These are phyloP conservation scores for Magnaporthiopsis poae DNA, from an alignment of 2,329 filamentous ascomycete genomes.

Conservation along the genomic window DNA sequence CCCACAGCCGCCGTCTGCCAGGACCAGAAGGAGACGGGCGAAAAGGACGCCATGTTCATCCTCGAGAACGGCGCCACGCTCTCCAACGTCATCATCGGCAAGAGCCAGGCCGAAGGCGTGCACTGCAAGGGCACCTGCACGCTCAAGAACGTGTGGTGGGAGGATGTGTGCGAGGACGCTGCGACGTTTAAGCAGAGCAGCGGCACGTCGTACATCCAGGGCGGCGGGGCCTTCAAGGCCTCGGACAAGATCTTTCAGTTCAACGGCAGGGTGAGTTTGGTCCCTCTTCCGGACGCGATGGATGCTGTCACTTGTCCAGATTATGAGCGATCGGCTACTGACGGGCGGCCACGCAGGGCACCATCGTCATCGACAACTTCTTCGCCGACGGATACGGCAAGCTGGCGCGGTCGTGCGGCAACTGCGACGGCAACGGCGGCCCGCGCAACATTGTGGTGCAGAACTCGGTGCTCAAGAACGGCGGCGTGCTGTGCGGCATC, in stretches of 20 bases:
- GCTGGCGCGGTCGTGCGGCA: constrained; percentile 39
- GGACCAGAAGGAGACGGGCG: constrained; percentile 16
- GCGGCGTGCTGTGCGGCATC: constrained; percentile 31
- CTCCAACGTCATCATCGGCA: constrained; percentile 42
- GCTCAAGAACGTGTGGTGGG: constrained; percentile 29
- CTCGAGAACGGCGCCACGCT: constrained; percentile 39
- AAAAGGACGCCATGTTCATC: constrained; percentile 37
- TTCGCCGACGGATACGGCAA: constrained; percentile 38
- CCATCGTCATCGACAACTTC: constrained; percentile 27
- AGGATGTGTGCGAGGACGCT: constrained; percentile 26
- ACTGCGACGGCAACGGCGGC: constrained; percentile 27
- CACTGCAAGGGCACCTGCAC: constrained; percentile 37
- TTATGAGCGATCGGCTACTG: not conserved
- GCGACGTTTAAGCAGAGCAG: constrained; percentile 27
- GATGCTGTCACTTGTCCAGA: too few species aligned
- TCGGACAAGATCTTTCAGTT: constrained; percentile 29
- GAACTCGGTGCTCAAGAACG: constrained; percentile 26
- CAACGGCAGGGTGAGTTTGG: constrained; percentile 19
- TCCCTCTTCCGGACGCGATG: too few species aligned
- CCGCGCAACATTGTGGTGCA: constrained; percentile 34
- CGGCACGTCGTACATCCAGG: constrained; percentile 27
- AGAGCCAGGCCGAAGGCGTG: constrained; percentile 36
- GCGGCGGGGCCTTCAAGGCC: constrained; percentile 27
- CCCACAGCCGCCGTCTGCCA: constrained; percentile 10
- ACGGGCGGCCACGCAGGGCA: constrained; percentile 17